These are phyloP conservation scores for Diutina rugosa DNA, from an alignment of 1,139 yeast genomes.

Conservation along the genomic window DNA sequence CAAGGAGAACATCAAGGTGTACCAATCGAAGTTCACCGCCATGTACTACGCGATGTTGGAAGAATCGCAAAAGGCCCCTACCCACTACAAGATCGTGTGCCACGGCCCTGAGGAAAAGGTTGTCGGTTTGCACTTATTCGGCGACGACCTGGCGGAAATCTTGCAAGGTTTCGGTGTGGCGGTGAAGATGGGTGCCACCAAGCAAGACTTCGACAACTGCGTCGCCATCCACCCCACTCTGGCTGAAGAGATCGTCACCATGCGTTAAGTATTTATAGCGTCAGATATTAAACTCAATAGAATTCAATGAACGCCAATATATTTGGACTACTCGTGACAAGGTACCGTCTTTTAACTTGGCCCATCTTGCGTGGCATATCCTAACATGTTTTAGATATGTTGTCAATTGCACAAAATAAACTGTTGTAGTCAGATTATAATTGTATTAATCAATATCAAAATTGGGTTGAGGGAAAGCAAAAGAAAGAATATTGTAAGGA, in stretches of 20 bases:
- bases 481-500: no score
- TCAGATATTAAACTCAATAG: no score
- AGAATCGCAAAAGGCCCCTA: constrained; percentile 62
- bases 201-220: constrained; percentile 84
- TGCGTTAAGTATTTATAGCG: constrained; percentile 14
- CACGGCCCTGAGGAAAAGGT: constrained; percentile 82
- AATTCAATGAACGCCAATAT: no score
- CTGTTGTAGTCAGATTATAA: no score
- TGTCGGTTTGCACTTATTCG: constrained; percentile 88
- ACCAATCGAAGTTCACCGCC: constrained; percentile 71
- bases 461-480: no score
- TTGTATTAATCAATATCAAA: no score
- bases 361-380: no score
- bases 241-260: constrained; percentile 93
- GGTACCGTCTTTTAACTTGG: neutral
- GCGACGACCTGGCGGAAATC: constrained; percentile 83
- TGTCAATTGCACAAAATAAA: no score
- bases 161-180: constrained; percentile 98
- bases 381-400: no score
- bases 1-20: constrained; percentile 64
- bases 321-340: neutral
- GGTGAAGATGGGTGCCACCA: constrained; percentile 94
- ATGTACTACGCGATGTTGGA: constrained; percentile 87
- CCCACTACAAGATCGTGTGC: constrained; percentile 71
- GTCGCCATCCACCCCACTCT: constrained; percentile 98